Percentiles rank a stretch among this genome's conserved stretches.
phyloP scores from a whole-genome alignment of 2,329 filamentous ascomycete genomes.

The Lojkania enalia region DNA sequence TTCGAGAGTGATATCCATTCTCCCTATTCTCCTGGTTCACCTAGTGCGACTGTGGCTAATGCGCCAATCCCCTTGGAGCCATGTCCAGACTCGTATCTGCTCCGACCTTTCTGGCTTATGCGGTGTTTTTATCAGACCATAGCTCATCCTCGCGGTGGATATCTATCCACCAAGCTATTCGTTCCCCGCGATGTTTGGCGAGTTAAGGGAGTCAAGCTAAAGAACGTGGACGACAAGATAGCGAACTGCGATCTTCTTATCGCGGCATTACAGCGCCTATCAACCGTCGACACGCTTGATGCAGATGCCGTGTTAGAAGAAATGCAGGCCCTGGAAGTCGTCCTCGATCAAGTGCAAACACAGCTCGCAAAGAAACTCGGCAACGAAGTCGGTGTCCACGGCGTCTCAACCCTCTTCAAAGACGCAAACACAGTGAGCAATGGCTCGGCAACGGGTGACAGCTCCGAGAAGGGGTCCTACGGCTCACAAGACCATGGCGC shows the following conservation, averaged over 20 bases:
- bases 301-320: constrained; percentile 91
- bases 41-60: constrained; percentile 63
- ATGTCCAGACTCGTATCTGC: constrained; percentile 82
- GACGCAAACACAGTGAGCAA: constrained; percentile 56
- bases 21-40: constrained; percentile 64
- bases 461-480: constrained; percentile 29
- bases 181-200: constrained; percentile 91
- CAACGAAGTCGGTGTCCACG: constrained; percentile 86
- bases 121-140: constrained; percentile 90
- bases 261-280: constrained; percentile 81
- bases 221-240: constrained; percentile 90
- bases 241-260: constrained; percentile 89
- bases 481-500: constrained; percentile 37
- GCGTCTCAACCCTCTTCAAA: constrained; percentile 73
- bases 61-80: constrained; percentile 82
- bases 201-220: constrained; percentile 91
- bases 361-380: constrained; percentile 81
- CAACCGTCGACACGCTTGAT: constrained; percentile 82
- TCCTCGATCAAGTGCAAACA: constrained; percentile 83
- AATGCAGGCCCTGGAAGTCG: constrained; percentile 83
- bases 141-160: constrained; percentile 87
- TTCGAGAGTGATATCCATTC: constrained; percentile 85
- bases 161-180: constrained; percentile 88
- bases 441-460: constrained; percentile 28
- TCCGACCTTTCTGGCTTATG: constrained; percentile 99